phyloP scores from a whole-genome alignment of 768 basidiomycete genomes.

The Arthromyces matolae region DNA sequence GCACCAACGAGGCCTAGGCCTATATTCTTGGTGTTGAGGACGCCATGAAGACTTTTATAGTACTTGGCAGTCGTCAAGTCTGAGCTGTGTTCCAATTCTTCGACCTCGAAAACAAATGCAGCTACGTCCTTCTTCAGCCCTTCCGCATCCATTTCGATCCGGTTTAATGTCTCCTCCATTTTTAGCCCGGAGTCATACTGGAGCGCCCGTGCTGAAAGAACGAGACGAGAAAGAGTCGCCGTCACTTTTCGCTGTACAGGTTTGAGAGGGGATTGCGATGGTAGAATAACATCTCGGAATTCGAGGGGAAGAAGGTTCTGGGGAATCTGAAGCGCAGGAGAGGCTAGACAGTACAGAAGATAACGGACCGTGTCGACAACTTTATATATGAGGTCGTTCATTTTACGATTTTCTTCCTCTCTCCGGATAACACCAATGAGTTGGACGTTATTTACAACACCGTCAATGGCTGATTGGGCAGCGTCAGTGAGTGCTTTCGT shows the following conservation, averaged over 20 bases:
- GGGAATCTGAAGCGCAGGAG: slow-evolving; percentile 59
- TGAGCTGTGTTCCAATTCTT: slow-evolving; percentile 45
- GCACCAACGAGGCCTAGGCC: slow-evolving; percentile 81
- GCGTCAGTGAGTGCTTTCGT: slow-evolving; percentile 42
- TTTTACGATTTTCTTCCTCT: slow-evolving; percentile 50
- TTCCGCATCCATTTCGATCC: slow-evolving; percentile 72
- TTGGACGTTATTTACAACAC: slow-evolving; percentile 60
- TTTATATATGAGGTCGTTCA: slow-evolving; percentile 59
- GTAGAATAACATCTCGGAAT: slow-evolving; percentile 40
- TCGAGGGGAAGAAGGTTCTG: slow-evolving; percentile 48
- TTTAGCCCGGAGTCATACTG: slow-evolving; percentile 72
- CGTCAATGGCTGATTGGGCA: slow-evolving; percentile 56
- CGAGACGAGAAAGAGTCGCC: slow-evolving; percentile 83
- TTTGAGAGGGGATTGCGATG: slow-evolving; percentile 62
- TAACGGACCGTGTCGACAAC: slow-evolving; percentile 75
- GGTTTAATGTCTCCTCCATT: slow-evolving; percentile 56
- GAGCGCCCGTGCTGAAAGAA: slow-evolving; percentile 87
- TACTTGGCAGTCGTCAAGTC: slow-evolving; percentile 24
- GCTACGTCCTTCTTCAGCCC: slow-evolving; percentile 71
- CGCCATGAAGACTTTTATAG: slow-evolving; percentile 58
- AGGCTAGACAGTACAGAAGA: slow-evolving; percentile 65
- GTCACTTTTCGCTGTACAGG: slow-evolving; percentile 83
- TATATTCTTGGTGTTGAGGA: slow-evolving; percentile 57
- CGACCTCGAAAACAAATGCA: slow-evolving; percentile 68
- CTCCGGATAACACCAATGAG: slow-evolving; percentile 39